Conservation (phyloP, 495 filamentous ascomycete species). For the Astrothelium subdiscretum region DNA sequence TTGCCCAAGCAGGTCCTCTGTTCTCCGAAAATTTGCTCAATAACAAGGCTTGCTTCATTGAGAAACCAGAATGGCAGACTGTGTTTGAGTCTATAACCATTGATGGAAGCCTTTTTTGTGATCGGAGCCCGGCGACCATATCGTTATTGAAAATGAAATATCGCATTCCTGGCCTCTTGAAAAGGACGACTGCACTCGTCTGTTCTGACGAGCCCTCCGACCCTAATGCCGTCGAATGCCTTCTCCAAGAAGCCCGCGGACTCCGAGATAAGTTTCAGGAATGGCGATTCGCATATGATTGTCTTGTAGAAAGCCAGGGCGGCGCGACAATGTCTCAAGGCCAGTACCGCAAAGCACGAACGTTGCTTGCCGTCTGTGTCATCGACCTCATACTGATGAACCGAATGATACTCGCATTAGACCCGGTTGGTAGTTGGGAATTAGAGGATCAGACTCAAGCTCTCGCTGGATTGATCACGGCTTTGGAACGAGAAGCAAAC, state of each 20-base stretch:
- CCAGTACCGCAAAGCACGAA: constrained; percentile 9
- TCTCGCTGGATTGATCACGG: constrained; percentile 11
- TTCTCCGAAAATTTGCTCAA: constrained; percentile 14
- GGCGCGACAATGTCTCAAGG: not conserved
- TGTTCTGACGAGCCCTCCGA: not conserved
- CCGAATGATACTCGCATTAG: not conserved
- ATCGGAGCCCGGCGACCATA: constrained; percentile 9
- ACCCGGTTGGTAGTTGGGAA: not conserved
- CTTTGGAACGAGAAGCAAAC: not conserved
- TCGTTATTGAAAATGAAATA: constrained; percentile 7
- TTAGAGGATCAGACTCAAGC: constrained; percentile 15
- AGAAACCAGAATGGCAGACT: constrained; percentile 9
- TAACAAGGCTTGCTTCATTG: constrained; percentile 14
- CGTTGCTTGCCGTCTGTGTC: constrained; percentile 11
- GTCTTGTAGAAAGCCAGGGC: not conserved
- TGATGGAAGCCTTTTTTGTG: constrained; percentile 1
- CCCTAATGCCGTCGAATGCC: not conserved
- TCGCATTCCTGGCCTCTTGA: constrained; percentile 10
- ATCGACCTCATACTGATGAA: not conserved
- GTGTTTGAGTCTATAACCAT: constrained; percentile 9
- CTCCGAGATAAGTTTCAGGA: constrained; percentile 10
- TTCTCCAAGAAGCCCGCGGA: constrained; percentile 6
- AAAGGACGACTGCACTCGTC: constrained; percentile 2
- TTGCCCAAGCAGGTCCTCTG: constrained; percentile 19
- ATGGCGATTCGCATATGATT: not conserved